Base-by-base conservation (phyloP, 208 protist species). In the Acanthamoeba castellanii region DNA sequence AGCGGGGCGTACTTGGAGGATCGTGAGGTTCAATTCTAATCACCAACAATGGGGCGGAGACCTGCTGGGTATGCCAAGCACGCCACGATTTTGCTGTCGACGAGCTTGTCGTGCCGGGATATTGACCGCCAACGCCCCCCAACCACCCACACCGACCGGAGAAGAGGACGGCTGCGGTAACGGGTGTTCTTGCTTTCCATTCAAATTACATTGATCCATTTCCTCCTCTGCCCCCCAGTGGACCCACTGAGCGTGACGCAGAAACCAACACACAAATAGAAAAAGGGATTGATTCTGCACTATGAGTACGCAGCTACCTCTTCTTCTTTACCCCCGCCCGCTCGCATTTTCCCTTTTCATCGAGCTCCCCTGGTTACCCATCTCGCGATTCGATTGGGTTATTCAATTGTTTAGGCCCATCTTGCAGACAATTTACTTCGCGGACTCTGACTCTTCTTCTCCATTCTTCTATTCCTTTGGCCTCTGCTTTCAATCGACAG, bases 381-480 rank as follows among this genome's bases (percentile, higher is more conserved):
- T 22, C 18, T 57, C 16, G 18, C 52, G 52, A 57, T 57, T 57
- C 0, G 18, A 57, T 14, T 57, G 52, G 18, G 52, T 22, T 22
- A 11, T 8, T 18, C 37, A 3, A 50, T 64, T 89, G 45, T n/a
- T 11, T 64, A 7, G 34, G 18, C 42, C 42, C 45, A 42, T 88
- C 34, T 88, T 22, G 81, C 45, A 59, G 13, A 1, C 13, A 42
- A 20, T 34, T 88, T 88, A 88, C 6, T 0, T 45, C 18, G 13
- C 32, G 50, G 34, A 59, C 16, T 88, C n/a, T 88, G 13, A 45
- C 11, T 57, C 16, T 57, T 20, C 18, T 4, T 57, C 52, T 92
- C 61, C n/a, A 76, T 70, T n/a, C 84, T 42, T n/a, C 59, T 89
- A 13, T 89, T 64, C 72, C 25, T 68, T 9, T 70, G n/a, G n/a